These are phyloP conservation scores for Candida sp. DNA, from an alignment of 1,139 yeast species.

Conservation along the genomic window DNA sequence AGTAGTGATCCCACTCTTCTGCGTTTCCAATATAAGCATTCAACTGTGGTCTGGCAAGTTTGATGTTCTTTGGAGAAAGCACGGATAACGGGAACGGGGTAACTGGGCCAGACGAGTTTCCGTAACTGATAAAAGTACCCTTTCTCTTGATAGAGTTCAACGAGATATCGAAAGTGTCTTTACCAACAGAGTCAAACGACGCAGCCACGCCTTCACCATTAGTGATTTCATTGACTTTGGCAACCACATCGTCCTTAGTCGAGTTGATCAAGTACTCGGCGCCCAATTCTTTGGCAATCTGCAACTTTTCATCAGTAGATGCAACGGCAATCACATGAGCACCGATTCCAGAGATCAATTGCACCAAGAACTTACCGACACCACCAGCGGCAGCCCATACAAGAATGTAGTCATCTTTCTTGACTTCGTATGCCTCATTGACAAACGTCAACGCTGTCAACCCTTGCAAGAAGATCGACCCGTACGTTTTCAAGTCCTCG, in stretches of 20 bases:
- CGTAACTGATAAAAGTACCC: conserved; percentile 79
- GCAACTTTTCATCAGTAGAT: conserved; percentile 69
- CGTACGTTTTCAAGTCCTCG: conserved; percentile 55
- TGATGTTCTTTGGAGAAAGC: conserved; percentile 65
- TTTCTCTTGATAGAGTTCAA: conserved; percentile 65
- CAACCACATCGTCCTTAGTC: conserved; percentile 56
- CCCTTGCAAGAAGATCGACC: conserved; percentile 71
- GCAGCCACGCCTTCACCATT: conserved; percentile 74
- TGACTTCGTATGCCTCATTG: conserved; percentile 65
- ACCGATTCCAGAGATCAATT: conserved; percentile 63
- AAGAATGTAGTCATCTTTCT: conserved; percentile 69
- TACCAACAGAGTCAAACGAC: conserved; percentile 83
- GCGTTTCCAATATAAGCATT: conserved; percentile 52
- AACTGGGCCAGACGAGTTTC: conserved; percentile 86
- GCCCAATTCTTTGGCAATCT: conserved; percentile 66
- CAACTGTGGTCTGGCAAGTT: conserved; percentile 67
- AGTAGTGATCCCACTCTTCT: conserved; percentile 65
- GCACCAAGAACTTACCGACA: conserved; percentile 74
- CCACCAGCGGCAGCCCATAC: conserved; percentile 98
- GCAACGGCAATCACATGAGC: conserved; percentile 88
- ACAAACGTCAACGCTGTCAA: conserved; percentile 78
- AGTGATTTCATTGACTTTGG: conserved; percentile 68
- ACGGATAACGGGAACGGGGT: conserved; percentile 60
- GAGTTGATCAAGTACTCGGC: conserved; percentile 77
- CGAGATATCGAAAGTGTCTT: conserved; percentile 72